Base-by-base conservation (phyloP, 257 asterid species). In the Verbena officinalis region DNA sequence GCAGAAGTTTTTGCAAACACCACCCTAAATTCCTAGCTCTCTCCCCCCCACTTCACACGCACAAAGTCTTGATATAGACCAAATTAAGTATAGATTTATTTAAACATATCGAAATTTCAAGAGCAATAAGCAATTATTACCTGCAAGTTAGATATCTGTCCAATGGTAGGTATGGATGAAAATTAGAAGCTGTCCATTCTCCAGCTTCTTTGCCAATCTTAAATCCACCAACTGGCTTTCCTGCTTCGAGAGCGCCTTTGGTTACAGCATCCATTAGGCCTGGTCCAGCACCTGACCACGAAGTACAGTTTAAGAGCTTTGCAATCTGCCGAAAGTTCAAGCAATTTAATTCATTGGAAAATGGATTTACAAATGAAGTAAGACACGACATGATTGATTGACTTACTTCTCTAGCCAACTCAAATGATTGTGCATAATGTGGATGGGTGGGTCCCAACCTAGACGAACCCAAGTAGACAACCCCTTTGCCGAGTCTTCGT, bases 221-320 rank as follows among this genome's bases (percentile, higher is more conserved):
- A 74, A 93, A 86, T 46, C 99, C 99, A 38, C 95, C 99, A 69
- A 93, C 96, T 0, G 86, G 86, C 81, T 83, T 90, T 16, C 87
- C 89, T 33, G 96, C 90, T 78, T 78, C 71, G 30, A 93, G 74
- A 68, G 97, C 95, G 8, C 99, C 99, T 93, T 83, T 81, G 21
- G 95, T 90, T 36, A 77, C 95, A 20, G 99, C 97, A 77, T 93
- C 99, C 97, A 90, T 93, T 24, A 93, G 82, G 42, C 99, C 99
- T 0, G 96, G 96, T 10, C 99, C 97, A 20, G 84, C 95, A 58
- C 99, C 99, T 5, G 99, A 86, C 99, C 99, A 93, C 2, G 97
- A 78, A 14, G 96, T 84, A 68, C 96, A 86, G 65, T 81, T 83
- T 71, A 90, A 75, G 61, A 93, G 92, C 65, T 62, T 62, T 13